phyloP scores from a whole-genome alignment of 2,329 filamentous ascomycete species.

The Dactylella cylindrospora region DNA sequence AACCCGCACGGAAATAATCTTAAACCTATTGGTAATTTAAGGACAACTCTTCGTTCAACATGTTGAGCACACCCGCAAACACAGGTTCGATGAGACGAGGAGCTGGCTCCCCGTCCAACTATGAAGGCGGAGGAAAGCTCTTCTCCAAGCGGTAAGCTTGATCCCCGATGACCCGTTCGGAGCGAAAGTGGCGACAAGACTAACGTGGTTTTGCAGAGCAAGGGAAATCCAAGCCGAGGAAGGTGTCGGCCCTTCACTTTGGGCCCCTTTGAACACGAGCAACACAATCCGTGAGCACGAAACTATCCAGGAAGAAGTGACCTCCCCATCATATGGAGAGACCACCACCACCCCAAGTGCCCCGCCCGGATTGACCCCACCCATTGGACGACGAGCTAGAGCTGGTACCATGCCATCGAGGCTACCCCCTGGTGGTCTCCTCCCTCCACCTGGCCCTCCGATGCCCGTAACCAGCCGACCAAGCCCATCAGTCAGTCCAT shows the following conservation, averaged over 20 bases:
- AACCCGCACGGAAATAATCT: neutral
- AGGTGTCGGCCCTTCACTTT: slow-evolving; percentile 74
- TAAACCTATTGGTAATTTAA: neutral
- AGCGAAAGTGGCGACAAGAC: slow-evolving; percentile 8
- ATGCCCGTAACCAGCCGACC: slow-evolving; percentile 78
- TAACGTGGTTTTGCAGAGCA: slow-evolving; percentile 62
- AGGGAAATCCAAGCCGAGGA: slow-evolving; percentile 97
- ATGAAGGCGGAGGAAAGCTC: slow-evolving; percentile 72
- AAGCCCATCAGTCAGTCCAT: slow-evolving; percentile 84
- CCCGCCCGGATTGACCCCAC: slow-evolving; percentile 66
- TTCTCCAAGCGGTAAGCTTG: slow-evolving; percentile 84
- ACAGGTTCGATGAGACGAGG: slow-evolving; percentile 69
- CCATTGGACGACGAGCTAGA: slow-evolving; percentile 72
- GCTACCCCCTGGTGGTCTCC: slow-evolving; percentile 73
- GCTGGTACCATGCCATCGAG: slow-evolving; percentile 95
- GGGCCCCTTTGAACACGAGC: slow-evolving; percentile 94
- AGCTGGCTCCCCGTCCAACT: slow-evolving; percentile 94
- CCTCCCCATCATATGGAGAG: slow-evolving; percentile 59
- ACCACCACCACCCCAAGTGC: slow-evolving; percentile 56
- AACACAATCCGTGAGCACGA: slow-evolving; percentile 82
- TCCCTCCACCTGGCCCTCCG: slow-evolving; percentile 56
- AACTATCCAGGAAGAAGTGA: slow-evolving; percentile 63
- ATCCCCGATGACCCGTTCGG: slow-evolving; percentile 3
- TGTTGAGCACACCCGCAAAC: slow-evolving; percentile 44
- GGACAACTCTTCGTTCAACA: slow-evolving; percentile 41